Evolutionary conservation across 73 alveolate genomes (phyloP).

Genomic region (Effrenium voratum): DNA sequence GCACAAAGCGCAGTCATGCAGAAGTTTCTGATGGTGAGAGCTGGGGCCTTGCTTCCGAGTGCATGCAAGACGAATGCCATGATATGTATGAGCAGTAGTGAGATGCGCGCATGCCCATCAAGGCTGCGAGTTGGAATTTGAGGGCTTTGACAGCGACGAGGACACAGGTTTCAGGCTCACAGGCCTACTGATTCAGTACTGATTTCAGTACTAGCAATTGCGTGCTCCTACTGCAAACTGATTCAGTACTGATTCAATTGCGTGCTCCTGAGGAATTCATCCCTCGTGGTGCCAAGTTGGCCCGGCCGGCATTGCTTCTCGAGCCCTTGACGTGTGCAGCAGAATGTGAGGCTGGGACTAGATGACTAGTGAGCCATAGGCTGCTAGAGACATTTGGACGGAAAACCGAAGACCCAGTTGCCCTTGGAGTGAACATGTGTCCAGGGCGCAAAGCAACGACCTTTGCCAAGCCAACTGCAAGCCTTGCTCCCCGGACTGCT

Average conservation of each 20-base stretch:
- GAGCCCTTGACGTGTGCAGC: neutral
- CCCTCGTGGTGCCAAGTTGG: slow-evolving; percentile 79
- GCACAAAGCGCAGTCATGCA: no score
- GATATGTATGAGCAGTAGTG: no score
- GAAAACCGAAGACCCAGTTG: no score
- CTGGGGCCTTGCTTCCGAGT: no score
- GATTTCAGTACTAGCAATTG: neutral
- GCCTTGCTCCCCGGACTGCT: slow-evolving; percentile 74
- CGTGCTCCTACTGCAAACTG: no score
- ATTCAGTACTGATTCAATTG: neutral
- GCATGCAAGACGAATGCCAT: no score
- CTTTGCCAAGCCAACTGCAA: slow-evolving; percentile 58
- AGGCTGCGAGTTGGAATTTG: slow-evolving; percentile 80
- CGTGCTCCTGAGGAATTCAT: slow-evolving; percentile 43
- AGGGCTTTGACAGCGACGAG: slow-evolving; percentile 85
- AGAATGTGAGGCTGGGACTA: neutral
- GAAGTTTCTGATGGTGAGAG: no score
- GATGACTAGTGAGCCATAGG: no score
- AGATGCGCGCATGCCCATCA: no score
- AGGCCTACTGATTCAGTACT: neutral
- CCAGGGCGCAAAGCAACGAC: slow-evolving; percentile 46
- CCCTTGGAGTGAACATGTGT: no score
- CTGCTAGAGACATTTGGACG: no score
- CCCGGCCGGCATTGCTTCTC: slow-evolving; percentile 47
- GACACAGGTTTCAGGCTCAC: neutral